Conservation (phyloP, 306 rosid genomes). For the Glycine latifolia region DNA sequence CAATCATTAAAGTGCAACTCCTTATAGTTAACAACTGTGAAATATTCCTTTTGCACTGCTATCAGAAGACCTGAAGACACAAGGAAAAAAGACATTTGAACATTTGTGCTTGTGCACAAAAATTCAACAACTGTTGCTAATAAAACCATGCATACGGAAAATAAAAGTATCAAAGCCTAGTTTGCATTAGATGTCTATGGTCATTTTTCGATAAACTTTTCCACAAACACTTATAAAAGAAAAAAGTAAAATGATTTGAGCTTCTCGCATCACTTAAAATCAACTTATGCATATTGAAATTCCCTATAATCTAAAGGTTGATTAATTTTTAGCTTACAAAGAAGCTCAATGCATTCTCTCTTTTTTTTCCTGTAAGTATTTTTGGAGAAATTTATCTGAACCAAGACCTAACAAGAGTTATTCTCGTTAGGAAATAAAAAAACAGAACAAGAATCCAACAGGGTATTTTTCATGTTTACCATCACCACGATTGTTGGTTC, state of each 20-base stretch:
- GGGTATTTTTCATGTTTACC: slow-evolving; percentile 54
- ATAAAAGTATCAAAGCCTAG: slow-evolving; percentile 7
- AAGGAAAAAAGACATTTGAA: slow-evolving; percentile 33
- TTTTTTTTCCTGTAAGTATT: neutral
- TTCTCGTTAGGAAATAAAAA: neutral
- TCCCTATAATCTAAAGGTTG: too few relatives aligned
- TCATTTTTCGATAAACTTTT: neutral
- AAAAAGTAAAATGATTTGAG: neutral
- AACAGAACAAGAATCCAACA: neutral
- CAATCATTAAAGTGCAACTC: slow-evolving; percentile 63
- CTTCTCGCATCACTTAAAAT: too few relatives aligned
- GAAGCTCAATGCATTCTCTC: neutral
- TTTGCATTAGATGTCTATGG: too few relatives aligned
- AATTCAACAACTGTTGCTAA: neutral
- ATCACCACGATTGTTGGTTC: slow-evolving; percentile 95
- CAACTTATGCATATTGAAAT: too few relatives aligned
- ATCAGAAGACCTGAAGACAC: slow-evolving; percentile 58
- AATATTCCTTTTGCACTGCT: slow-evolving; percentile 55
- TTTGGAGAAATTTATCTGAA: neutral
- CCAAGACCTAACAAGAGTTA: neutral
- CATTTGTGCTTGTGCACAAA: neutral
- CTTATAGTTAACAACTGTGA: slow-evolving; percentile 52
- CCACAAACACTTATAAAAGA: neutral
- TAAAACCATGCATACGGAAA: slow-evolving; percentile 10
- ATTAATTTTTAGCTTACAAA: too few relatives aligned